Base-by-base conservation (phyloP, 192 early-diverging fungal genomes). In the Linnemannia elongata region DNA sequence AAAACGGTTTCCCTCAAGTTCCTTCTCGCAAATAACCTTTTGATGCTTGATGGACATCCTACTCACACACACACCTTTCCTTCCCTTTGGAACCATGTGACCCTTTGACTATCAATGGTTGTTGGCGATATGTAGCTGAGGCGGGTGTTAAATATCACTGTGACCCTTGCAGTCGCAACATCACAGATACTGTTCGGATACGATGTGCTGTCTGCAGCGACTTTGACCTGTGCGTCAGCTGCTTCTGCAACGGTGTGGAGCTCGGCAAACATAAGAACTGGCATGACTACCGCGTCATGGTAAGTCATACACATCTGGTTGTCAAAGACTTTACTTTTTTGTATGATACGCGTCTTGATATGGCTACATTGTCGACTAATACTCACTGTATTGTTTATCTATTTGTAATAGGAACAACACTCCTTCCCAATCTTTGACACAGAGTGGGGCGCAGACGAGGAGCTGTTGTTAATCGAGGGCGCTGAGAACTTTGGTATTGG, bases 361-460 rank as follows among this genome's bases (percentile, higher is more conserved):
- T 52, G 15, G 15, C 17, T 45, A 45, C 12, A 22, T 22, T 22
- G 6, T 20, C 0, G 3, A 52, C 49, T 52, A 20, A 52, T 18
- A 49, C 1, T 52, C 22, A 22, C 49, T 22, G 22, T 18, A 6
- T 22, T 18, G n/a, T 52, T 52, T 22, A 52, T 18, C 22, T 52
- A 52, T 52, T 52, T 72, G 20, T 20, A 75, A 72, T 69, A 94
- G 93, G 96, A 96, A 88, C 93, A 92, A 52, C 94, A 95, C 69
- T 94, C 93, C 75, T 99, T 97, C 85, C 96, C 97, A 9, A 95
- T 99, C 54, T 98, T 97, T 82, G 94, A 96, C 24, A 90, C 91
- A 27, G 94, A 97, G 75, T 99, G 99, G 99, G 95, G 94, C 60
- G 99, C 97, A 7, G 97, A 99, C 71, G 99, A 99, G 80, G 99